phyloP scores from a whole-genome alignment of 2,329 filamentous ascomycete species.

The Chaetomiaceae sp. region DNA sequence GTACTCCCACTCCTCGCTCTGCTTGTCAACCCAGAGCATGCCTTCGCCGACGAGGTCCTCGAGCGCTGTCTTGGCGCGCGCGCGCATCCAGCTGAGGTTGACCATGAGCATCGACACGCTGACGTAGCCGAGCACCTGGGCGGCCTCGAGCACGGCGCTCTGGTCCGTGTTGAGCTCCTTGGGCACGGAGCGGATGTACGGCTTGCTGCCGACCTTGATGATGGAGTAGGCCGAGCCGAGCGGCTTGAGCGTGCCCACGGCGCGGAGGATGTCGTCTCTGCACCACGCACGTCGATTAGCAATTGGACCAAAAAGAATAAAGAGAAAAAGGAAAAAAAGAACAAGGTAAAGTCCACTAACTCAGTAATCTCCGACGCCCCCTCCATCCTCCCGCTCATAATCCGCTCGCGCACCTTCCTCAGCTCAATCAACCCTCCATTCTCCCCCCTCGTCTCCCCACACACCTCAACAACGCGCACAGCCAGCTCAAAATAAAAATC shows the following conservation, averaged over 20 bases:
- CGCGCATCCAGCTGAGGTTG: conserved; percentile 81
- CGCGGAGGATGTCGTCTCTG: conserved; percentile 83
- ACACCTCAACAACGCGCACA: conserved; percentile 92
- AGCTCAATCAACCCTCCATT: conserved; percentile 91
- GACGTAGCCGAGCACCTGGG: conserved; percentile 84
- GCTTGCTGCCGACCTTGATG: conserved; percentile 73
- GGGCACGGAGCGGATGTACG: conserved; percentile 87
- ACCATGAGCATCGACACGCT: conserved; percentile 82
- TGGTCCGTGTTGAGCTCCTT: conserved; percentile 96
- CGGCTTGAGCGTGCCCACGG: conserved; percentile 80
- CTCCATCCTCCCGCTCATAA: conserved; percentile 68
- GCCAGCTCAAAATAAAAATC: conserved; percentile 99
- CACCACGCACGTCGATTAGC: too few relatives aligned
- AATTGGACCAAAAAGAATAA: neutral
- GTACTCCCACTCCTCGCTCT: conserved; percentile 83
- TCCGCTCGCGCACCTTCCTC: conserved; percentile 69
- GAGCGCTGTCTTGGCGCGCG: conserved; percentile 80
- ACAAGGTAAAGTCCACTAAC: conserved; percentile 36
- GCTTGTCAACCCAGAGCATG: conserved; percentile 89
- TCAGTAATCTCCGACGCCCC: conserved; percentile 78
- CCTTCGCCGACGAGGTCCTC: conserved; percentile 86
- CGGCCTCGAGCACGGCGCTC: conserved; percentile 83
- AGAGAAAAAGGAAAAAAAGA: neutral
- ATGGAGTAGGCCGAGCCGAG: conserved; percentile 85
- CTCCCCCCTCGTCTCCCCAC: conserved; percentile 76